A percentile compares a stretch with the other conserved stretches of the same genome.
These are phyloP conservation scores for Ochromonas danica DNA, from an alignment of 108 stramenopile species.

Conservation along the genomic window DNA sequence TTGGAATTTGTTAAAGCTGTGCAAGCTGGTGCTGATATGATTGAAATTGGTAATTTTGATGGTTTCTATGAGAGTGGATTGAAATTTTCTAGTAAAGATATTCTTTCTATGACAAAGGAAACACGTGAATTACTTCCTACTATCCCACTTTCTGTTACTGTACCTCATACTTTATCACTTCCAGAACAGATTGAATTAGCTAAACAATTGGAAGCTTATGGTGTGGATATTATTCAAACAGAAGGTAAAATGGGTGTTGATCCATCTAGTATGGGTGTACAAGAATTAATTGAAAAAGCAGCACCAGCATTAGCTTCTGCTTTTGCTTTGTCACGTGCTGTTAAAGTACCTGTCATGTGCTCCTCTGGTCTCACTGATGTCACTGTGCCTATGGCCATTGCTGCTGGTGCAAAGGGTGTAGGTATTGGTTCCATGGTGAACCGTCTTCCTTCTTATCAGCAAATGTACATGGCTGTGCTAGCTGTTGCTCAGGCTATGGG, in stretches of 20 bases:
- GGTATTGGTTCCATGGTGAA: conserved; percentile 51
- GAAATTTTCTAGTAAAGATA: conserved; percentile 52
- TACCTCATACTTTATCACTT: conserved; percentile 53
- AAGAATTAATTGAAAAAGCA: conserved; percentile 52
- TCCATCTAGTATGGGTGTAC: conserved; percentile 42
- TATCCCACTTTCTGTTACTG: conserved; percentile 54
- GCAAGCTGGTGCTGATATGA: conserved; percentile 56
- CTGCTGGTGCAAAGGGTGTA: conserved; percentile 53
- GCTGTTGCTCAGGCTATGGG: conserved; percentile 24
- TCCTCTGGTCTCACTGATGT: conserved; percentile 56
- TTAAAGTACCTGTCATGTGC: conserved; percentile 55
- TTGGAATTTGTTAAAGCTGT: conserved; percentile 49
- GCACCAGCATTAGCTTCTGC: conserved; percentile 54
- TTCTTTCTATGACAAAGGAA: conserved; percentile 50
- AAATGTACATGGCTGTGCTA: conserved; percentile 11
- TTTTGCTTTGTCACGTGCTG: conserved; percentile 52
- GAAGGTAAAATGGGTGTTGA: conserved; percentile 55
- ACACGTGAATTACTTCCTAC: conserved; percentile 46
- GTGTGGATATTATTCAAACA: conserved; percentile 58
- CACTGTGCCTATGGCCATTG: conserved; percentile 54
- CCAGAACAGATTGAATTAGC: conserved; percentile 54
- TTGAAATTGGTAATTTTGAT: conserved; percentile 60
- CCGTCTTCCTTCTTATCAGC: background rate
- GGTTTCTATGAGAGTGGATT: conserved; percentile 53
- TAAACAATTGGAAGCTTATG: conserved; percentile 45